phyloP scores from a whole-genome alignment of 2,329 filamentous ascomycete genomes.

The Paraphoma chrysanthemicola region DNA sequence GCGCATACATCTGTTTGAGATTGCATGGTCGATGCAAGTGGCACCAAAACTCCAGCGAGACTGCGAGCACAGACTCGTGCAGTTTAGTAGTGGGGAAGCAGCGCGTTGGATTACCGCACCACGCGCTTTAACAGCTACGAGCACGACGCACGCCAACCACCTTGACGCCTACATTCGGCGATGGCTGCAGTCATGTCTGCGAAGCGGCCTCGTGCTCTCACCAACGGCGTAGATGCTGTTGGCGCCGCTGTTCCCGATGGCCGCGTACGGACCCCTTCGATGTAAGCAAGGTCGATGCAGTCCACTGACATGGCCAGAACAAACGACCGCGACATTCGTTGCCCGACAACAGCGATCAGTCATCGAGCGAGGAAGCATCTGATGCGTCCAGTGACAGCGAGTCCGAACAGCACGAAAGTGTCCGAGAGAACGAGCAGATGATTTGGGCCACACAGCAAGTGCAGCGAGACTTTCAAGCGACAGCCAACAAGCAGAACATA shows the following conservation, averaged over 20 bases:
- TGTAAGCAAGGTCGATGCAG: background rate
- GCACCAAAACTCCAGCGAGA: too few relatives aligned
- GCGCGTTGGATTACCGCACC: conserved; percentile 21
- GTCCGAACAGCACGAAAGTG: conserved; percentile 20
- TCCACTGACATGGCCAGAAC: conserved; percentile 28
- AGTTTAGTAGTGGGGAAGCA: conserved; percentile 17
- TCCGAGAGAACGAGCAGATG: conserved; percentile 28
- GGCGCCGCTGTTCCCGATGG: conserved; percentile 12
- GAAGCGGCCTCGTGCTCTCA: conserved; percentile 41
- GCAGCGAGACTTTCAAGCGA: conserved; percentile 28
- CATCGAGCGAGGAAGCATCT: conserved; percentile 18
- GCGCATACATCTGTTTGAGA: background rate
- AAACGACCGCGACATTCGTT: conserved; percentile 39
- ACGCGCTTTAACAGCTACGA: conserved; percentile 2
- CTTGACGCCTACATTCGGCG: conserved; percentile 5
- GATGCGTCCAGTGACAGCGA: conserved; percentile 12
- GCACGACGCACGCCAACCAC: background rate
- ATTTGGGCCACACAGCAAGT: conserved; percentile 40
- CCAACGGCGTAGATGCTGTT: conserved; percentile 20
- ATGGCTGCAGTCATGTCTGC: conserved; percentile 40
- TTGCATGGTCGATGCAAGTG: too few relatives aligned
- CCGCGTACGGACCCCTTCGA: conserved; percentile 25
- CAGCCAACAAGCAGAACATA: conserved; percentile 60
- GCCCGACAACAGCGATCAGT: conserved; percentile 27
- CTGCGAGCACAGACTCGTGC: background rate